phyloP scores from a whole-genome alignment of 1,284 basidiomycete species.

The Trametes sp. region DNA sequence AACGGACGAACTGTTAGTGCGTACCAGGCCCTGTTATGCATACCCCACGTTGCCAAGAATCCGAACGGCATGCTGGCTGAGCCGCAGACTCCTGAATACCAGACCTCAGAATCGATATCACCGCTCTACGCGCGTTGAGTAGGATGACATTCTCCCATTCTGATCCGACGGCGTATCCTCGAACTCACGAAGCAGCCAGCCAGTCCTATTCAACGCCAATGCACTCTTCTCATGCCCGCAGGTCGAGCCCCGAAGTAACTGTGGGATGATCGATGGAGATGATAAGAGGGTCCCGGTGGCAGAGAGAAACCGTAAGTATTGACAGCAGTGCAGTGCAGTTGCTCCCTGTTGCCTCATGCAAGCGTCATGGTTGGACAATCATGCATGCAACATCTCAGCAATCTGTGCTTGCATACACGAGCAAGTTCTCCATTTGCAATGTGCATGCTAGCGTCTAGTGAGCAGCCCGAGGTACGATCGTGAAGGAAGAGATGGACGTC shows the following conservation, averaged over 20 bases:
- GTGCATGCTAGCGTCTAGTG: too few species aligned
- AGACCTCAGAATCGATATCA: not conserved
- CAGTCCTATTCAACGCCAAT: not conserved
- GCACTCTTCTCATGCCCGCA: slow-evolving; percentile 5
- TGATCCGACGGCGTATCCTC: slow-evolving; percentile 20
- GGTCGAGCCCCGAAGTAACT: not conserved
- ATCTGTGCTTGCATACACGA: too few species aligned
- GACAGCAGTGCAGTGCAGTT: too few species aligned
- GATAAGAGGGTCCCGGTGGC: too few species aligned
- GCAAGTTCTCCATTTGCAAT: too few species aligned
- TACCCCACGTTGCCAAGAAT: not conserved
- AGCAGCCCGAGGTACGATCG: too few species aligned
- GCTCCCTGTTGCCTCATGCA: too few species aligned
- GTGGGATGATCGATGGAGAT: slow-evolving; percentile 13
- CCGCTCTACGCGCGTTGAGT: not conserved
- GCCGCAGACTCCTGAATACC: not conserved
- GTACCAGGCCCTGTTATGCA: not conserved
- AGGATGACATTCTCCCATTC: not conserved
- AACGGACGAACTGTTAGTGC: not conserved
- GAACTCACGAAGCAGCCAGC: slow-evolving; percentile 6
- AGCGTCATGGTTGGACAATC: too few species aligned
- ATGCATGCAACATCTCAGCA: too few species aligned
- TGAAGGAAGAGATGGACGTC: too few species aligned
- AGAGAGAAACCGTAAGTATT: not conserved
- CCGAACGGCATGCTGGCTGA: not conserved